phyloP scores from a whole-genome alignment of 331 rosid genomes.

The Acacia concinna region DNA sequence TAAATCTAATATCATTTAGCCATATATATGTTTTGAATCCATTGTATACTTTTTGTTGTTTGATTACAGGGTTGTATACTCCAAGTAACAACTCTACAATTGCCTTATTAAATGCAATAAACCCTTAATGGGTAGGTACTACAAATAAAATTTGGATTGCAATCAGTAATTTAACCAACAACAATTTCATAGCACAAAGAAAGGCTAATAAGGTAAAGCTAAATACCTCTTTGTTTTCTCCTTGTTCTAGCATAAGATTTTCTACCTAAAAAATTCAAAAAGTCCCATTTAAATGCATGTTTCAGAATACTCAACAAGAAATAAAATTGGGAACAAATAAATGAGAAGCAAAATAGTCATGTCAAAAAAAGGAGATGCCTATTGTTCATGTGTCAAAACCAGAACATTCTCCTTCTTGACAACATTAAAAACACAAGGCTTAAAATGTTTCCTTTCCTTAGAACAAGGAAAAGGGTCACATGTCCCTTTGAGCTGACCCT shows the following conservation, averaged over 20 bases:
- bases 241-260: constrained; percentile 83
- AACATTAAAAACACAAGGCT: constrained; percentile 87
- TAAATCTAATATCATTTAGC: background rate
- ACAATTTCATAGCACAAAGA: constrained; percentile 28
- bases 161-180: constrained; percentile 27
- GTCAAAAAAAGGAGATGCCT: background rate
- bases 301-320: constrained; percentile 12
- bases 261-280: constrained; percentile 63
- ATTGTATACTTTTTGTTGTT: constrained; percentile 67
- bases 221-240: constrained; percentile 92
- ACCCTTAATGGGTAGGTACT: constrained; percentile 98
- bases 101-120: constrained; percentile 91
- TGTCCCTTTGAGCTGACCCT: no score
- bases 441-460: no score
- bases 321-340: constrained; percentile 7
- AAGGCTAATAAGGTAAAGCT: background rate
- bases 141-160: constrained; percentile 28
- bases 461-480: no score
- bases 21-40: background rate
- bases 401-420: constrained; percentile 72
- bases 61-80: constrained; percentile 74
- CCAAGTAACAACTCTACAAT: constrained; percentile 90
- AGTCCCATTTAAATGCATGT: constrained; percentile 16
- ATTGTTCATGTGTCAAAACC: constrained; percentile 6
- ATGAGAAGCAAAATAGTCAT: background rate